Evolutionary conservation across 2,329 filamentous ascomycete genomes (phyloP).

Genomic region (Trichoderma sp.): DNA sequence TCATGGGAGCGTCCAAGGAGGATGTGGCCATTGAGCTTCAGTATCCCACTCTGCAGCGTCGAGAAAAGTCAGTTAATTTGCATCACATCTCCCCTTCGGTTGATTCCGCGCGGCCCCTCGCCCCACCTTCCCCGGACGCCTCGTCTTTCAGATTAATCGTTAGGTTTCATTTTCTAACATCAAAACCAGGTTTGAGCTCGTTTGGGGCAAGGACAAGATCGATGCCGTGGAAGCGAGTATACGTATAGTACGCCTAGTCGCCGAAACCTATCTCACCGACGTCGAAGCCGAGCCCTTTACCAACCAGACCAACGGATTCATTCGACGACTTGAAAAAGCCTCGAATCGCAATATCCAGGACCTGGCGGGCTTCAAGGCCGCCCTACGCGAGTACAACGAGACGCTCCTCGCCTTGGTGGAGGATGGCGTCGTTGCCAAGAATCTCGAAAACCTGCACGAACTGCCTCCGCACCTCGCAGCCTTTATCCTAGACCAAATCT

Average conservation of each 20-base stretch:
- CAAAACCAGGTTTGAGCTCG: slow-evolving; percentile 53
- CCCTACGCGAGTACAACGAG: slow-evolving; percentile 75
- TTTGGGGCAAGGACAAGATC: slow-evolving; percentile 75
- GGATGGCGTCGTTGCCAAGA: slow-evolving; percentile 68
- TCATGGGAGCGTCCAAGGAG: slow-evolving; percentile 48
- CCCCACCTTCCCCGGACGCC: neutral
- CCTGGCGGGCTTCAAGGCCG: slow-evolving; percentile 65
- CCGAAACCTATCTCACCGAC: slow-evolving; percentile 73
- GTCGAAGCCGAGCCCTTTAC: slow-evolving; percentile 65
- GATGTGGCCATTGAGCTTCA: slow-evolving; percentile 67
- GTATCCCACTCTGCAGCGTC: slow-evolving; percentile 73
- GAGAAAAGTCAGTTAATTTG: slow-evolving; percentile 56
- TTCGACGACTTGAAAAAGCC: slow-evolving; percentile 73
- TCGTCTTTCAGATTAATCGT: neutral
- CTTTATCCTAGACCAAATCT: slow-evolving; percentile 82
- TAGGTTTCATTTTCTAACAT: neutral
- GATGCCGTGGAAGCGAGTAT: slow-evolving; percentile 73
- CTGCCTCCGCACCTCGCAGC: slow-evolving; percentile 71
- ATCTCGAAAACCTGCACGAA: slow-evolving; percentile 65
- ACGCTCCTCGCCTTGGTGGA: slow-evolving; percentile 62
- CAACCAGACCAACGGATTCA: slow-evolving; percentile 70
- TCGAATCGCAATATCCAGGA: slow-evolving; percentile 63
- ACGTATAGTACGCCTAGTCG: slow-evolving; percentile 65
- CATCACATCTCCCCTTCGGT: neutral
- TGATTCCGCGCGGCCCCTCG: neutral